Evolutionary conservation across 1,284 basidiomycete species (phyloP).

Genomic region (Austroboletus novae-zelandiae): DNA sequence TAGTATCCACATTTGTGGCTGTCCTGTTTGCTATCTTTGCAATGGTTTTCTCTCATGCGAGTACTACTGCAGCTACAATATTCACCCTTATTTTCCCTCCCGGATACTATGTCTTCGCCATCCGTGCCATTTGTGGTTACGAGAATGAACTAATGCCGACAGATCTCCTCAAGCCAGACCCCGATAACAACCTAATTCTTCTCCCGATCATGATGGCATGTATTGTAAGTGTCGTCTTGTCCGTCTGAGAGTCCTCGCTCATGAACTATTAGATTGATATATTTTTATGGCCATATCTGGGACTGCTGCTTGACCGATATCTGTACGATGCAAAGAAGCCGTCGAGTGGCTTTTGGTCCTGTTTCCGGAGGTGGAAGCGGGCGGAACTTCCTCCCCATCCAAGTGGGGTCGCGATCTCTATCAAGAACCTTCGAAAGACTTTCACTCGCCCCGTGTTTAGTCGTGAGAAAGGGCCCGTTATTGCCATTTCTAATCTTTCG

Average conservation of each 20-base stretch:
- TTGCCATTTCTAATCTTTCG: constrained; percentile 62
- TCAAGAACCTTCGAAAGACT: constrained; percentile 57
- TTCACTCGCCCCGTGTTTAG: constrained; percentile 47
- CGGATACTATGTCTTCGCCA: constrained; percentile 71
- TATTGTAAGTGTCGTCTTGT: constrained; percentile 43
- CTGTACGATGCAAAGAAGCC: constrained; percentile 61
- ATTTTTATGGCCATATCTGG: constrained; percentile 69
- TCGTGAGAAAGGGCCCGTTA: constrained; percentile 42
- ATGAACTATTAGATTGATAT: constrained; percentile 51
- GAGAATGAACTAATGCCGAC: constrained; percentile 57
- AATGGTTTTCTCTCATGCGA: constrained; percentile 47
- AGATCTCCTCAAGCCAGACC: constrained; percentile 53
- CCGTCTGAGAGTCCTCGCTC: neutral
- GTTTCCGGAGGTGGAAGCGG: constrained; percentile 20
- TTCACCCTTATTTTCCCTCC: constrained; percentile 75
- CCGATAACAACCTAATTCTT: constrained; percentile 54
- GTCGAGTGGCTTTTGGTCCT: constrained; percentile 28
- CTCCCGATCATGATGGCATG: constrained; percentile 62
- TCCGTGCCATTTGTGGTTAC: constrained; percentile 63
- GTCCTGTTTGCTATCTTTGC: constrained; percentile 72
- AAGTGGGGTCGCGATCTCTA: constrained; percentile 53
- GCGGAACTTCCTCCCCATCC: constrained; percentile 31
- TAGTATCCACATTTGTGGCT: constrained; percentile 61
- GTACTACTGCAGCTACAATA: constrained; percentile 51
- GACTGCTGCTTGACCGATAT: constrained; percentile 54